Percentiles rank a stretch among this genome's conserved stretches.
phyloP scores from a whole-genome alignment of 1,284 basidiomycete species.

The Moesziomyces sp. region DNA sequence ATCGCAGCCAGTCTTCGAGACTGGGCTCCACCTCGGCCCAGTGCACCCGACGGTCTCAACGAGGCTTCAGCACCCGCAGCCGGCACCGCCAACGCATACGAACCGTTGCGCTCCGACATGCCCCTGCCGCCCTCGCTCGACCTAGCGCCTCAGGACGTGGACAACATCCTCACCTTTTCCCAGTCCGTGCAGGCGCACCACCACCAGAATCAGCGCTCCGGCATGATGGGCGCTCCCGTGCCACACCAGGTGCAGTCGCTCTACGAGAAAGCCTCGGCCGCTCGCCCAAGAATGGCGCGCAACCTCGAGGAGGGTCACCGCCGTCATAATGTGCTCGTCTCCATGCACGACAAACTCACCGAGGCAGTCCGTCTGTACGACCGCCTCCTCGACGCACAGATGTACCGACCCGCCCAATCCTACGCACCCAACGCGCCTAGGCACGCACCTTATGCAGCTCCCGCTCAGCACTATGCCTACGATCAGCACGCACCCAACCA shows the following conservation, averaged over 20 bases:
- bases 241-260: slow-evolving; percentile 71
- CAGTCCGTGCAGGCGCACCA: slow-evolving; percentile 56
- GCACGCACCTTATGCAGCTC: slow-evolving; percentile 6
- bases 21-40: slow-evolving; percentile 57
- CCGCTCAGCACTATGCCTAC: slow-evolving; percentile 18
- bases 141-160: slow-evolving; percentile 58
- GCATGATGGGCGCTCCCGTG: slow-evolving; percentile 29
- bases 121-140: slow-evolving; percentile 60
- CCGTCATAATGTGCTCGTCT: slow-evolving; percentile 85
- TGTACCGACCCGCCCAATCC: slow-evolving; percentile 66
- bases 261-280: slow-evolving; percentile 82
- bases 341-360: slow-evolving; percentile 93
- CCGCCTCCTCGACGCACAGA: slow-evolving; percentile 83
- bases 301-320: slow-evolving; percentile 85
- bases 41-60: slow-evolving; percentile 50
- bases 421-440: slow-evolving; percentile 17
- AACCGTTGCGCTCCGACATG: slow-evolving; percentile 16
- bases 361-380: slow-evolving; percentile 92
- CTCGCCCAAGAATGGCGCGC: slow-evolving; percentile 84
- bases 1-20: slow-evolving; percentile 95
- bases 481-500: slow-evolving; percentile 7
- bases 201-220: slow-evolving; percentile 43
- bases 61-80: slow-evolving; percentile 16
- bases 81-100: slow-evolving; percentile 1
- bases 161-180: slow-evolving; percentile 64